Evolutionary conservation across 257 asterid genomes (phyloP).

Genomic region (Penstemon barbatus): DNA sequence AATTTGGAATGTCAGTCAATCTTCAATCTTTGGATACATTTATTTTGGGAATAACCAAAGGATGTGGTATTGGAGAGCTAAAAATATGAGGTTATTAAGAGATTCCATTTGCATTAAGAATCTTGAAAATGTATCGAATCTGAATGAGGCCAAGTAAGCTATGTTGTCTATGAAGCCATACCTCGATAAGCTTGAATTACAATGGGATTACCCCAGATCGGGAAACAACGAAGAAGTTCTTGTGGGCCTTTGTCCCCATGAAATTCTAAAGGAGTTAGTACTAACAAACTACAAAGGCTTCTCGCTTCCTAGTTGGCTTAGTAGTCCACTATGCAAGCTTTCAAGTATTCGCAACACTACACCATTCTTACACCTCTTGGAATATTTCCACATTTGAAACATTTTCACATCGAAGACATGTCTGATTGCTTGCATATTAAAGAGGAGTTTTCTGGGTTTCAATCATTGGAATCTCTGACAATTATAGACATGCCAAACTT

Average conservation of each 20-base stretch:
- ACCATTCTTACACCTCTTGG: conserved; percentile 36
- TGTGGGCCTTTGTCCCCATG: conserved; percentile 44
- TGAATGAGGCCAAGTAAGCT: conserved; percentile 33
- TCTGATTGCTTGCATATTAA: conserved; percentile 12
- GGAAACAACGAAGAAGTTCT: conserved; percentile 32
- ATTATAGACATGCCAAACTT: conserved; percentile 32
- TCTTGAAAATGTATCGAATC: conserved; percentile 36
- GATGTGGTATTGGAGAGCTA: conserved; percentile 34
- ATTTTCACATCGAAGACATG: conserved; percentile 40
- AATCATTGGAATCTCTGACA: conserved; percentile 31
- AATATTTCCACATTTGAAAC: conserved; percentile 34
- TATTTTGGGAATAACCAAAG: conserved; percentile 31
- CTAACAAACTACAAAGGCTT: conserved; percentile 34
- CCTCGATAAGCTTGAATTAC: conserved; percentile 37
- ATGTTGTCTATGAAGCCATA: conserved; percentile 31
- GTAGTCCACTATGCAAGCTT: conserved; percentile 32
- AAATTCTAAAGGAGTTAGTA: conserved; percentile 35
- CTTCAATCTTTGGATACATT: conserved; percentile 36
- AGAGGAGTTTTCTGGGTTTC: conserved; percentile 32
- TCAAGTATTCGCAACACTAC: conserved; percentile 28
- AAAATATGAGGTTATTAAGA: conserved; percentile 36
- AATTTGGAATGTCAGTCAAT: conserved; percentile 36
- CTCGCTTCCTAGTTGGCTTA: conserved; percentile 37
- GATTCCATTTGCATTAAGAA: conserved; percentile 39
- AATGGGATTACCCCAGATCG: conserved; percentile 29